Percentiles rank a stretch among this genome's conserved stretches.
phyloP scores from a whole-genome alignment of 2,329 filamentous ascomycete genomes.

The Elsinoe arachidis region DNA sequence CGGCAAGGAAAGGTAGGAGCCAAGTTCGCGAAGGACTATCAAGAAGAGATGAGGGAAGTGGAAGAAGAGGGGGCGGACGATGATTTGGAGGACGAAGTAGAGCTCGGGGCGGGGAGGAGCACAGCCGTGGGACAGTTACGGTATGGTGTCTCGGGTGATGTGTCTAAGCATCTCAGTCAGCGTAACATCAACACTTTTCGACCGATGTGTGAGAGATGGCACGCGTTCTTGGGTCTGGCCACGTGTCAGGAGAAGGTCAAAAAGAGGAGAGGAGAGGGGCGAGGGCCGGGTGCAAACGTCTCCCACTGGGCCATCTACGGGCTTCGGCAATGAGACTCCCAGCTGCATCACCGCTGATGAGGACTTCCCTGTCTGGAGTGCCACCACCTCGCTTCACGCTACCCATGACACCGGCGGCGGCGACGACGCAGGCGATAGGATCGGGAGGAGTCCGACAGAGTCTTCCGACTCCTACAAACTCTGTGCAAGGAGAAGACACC shows the following conservation, averaged over 20 bases:
- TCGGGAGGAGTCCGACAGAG: neutral
- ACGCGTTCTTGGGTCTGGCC: neutral
- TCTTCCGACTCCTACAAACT: neutral
- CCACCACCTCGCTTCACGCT: neutral
- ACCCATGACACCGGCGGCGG: neutral
- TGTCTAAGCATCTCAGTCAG: neutral
- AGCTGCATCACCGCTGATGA: neutral
- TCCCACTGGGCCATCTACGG: no score
- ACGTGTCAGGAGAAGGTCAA: neutral
- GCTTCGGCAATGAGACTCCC: no score
- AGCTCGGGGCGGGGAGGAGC: neutral
- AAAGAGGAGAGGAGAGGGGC: neutral
- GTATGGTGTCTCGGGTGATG: neutral
- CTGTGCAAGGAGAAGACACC: no score
- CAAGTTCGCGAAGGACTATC: conserved; percentile 2
- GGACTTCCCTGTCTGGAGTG: neutral
- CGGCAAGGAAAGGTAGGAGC: neutral
- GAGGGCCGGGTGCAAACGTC: neutral
- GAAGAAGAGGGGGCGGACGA: neutral
- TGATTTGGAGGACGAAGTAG: neutral
- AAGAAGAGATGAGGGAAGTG: neutral
- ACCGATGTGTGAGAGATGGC: neutral
- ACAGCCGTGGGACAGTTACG: neutral
- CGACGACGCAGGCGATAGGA: neutral
- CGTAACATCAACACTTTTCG: neutral